These are phyloP conservation scores for Ramularia collo-cygni DNA, from an alignment of 2,329 filamentous ascomycete species.

Conservation along the genomic window DNA sequence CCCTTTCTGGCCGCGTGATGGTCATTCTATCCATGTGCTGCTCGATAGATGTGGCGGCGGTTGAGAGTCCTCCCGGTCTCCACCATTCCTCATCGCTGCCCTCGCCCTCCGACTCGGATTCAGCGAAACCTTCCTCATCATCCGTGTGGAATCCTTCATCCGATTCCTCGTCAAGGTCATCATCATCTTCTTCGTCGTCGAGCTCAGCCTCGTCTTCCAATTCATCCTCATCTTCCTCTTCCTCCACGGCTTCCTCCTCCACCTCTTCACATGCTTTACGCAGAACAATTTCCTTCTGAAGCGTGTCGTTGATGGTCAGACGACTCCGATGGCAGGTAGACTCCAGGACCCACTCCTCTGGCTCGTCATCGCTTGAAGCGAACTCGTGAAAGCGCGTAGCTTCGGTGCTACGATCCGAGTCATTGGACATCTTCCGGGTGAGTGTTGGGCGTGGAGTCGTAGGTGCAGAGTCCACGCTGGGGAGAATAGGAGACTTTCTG, in stretches of 20 bases:
- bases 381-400: constrained; percentile 78
- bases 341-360: constrained; percentile 88
- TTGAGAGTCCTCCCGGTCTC: constrained; percentile 50
- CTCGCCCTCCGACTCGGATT: constrained; percentile 62
- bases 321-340: constrained; percentile 57
- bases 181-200: constrained; percentile 44
- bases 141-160: constrained; percentile 75
- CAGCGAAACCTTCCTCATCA: constrained; percentile 65
- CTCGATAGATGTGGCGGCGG: constrained; percentile 49
- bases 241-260: constrained; percentile 75
- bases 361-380: constrained; percentile 69
- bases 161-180: constrained; percentile 45
- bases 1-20: constrained; percentile 40
- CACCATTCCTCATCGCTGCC: constrained; percentile 63
- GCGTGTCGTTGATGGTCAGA: constrained; percentile 81
- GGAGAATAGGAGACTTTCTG: constrained; percentile 32
- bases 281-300: constrained; percentile 84
- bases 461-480: constrained; percentile 9
- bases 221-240: constrained; percentile 47
- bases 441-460: constrained; percentile 28
- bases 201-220: constrained; percentile 36
- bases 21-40: constrained; percentile 39
- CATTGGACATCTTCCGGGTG: constrained; percentile 21
- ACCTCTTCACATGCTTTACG: constrained; percentile 80
- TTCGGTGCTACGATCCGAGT: constrained; percentile 43